Evolutionary conservation across 2,329 filamentous ascomycete species (phyloP), one percentile per base, ranked within the genome.

Genomic region (Aspergillus quadricinctus): DNA sequence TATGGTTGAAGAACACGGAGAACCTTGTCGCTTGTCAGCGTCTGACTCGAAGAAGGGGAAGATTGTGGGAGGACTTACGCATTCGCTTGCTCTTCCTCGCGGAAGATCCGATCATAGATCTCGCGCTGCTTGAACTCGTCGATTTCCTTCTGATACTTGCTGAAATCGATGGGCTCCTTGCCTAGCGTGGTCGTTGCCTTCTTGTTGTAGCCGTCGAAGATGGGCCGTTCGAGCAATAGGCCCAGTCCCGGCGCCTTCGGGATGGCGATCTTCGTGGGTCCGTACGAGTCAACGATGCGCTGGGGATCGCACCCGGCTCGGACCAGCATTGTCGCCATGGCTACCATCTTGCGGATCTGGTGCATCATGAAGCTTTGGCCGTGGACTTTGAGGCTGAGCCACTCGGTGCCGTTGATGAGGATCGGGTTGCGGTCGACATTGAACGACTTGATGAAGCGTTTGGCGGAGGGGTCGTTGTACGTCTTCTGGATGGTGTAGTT

Each of bases 291-390:
- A 0, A 77, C 72, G 64, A 99, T 89, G 28, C 89, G 84, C 10
- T 83, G 77, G 3, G 86, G 79, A 3, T 89, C 81, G n/a, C 87
- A 87, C 51, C 91, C 94, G 72, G 89, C 95, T 40, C 94, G 87
- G 6, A 95, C 88, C 5, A 93, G 80, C 58, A 99, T 80, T 35
- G 90, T 86, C 8, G 86, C 90, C 88, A 99, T 92, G 55, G 90
- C 91, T 17, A 99, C 90, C 94, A 99, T 97, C 77, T 97, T 99
- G 68, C 94, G 88, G 74, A 99, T 99, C 78, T 99, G 94, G 75
- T 99, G 94, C 94, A 99, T 99, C 94, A 99, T 99, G 81, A 99
- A 99, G 69, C 88, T 93, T 75, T 99, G 94, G 0, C 94, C 94
- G 74, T 99, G 94, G 25, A 99, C 92, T 72, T 96, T 96, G 63